phyloP scores from a whole-genome alignment of 2,329 filamentous ascomycete genomes.

The Tolypocladium cylindrosporum region DNA sequence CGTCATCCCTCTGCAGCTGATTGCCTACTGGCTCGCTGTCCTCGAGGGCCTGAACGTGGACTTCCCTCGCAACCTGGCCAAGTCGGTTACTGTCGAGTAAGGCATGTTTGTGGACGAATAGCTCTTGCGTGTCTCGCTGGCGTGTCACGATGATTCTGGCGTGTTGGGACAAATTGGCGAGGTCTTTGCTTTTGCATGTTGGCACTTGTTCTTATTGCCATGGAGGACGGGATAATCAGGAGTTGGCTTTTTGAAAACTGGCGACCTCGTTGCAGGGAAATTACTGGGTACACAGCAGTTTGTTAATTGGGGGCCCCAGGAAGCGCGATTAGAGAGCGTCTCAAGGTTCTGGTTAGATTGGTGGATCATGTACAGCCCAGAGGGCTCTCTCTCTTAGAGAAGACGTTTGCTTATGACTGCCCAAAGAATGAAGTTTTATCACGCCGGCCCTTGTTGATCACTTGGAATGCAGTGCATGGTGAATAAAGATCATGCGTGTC shows the following conservation, averaged over 20 bases:
- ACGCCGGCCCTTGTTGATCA: not conserved
- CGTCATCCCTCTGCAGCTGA: slow-evolving; percentile 93
- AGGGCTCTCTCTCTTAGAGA: not conserved
- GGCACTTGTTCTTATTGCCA: slow-evolving; percentile 1
- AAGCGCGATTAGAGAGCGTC: not conserved
- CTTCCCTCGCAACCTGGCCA: slow-evolving; percentile 96
- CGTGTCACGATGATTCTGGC: slow-evolving; percentile 1
- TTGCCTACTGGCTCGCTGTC: slow-evolving; percentile 98
- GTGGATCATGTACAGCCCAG: not conserved
- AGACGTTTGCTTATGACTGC: not conserved
- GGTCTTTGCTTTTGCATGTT: not conserved
- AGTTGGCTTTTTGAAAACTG: slow-evolving; percentile 11
- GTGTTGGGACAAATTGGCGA: slow-evolving; percentile 1
- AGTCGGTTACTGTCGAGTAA: slow-evolving; percentile 98
- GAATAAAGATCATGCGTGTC: not conserved
- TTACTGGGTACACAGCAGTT: slow-evolving; percentile 3
- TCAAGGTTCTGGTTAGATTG: not conserved
- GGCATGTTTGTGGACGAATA: slow-evolving; percentile 2
- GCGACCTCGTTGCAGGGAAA: slow-evolving; percentile 5
- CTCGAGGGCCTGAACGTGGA: slow-evolving; percentile 94
- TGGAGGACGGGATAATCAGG: slow-evolving; percentile 6
- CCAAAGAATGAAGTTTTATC: not conserved
- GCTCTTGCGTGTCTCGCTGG: slow-evolving; percentile 5
- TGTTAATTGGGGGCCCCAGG: slow-evolving; percentile 2
- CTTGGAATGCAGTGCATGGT: not conserved